Base-by-base conservation (phyloP, 2,329 filamentous ascomycete species). In the Fusarium gaditjirri region DNA sequence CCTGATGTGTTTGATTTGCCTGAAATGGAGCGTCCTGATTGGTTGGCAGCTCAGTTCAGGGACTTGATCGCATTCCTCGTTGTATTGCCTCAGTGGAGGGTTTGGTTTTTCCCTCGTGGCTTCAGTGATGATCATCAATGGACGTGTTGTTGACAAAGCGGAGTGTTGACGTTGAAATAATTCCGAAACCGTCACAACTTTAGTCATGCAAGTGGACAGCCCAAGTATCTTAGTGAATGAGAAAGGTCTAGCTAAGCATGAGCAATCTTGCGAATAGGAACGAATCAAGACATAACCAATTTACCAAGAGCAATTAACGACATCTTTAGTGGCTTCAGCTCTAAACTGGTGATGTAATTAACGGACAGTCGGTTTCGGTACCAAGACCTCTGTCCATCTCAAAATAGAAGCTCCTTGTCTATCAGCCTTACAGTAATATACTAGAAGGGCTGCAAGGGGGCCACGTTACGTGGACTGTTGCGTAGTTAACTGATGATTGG, bases 331-430 rank as follows among this genome's bases (percentile, higher is more conserved):
- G 25, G 23, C 47, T 36, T 42, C 12, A 44, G 16, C n/a, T 33
- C 13, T 6, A 17, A 29, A 33, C 39, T 60, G 36, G 46, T 29
- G 49, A n/a, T 49, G 25, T 23, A n/a, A 47, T 13, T 23, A 43
- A 42, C 7, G 19, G 31, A 13, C 14, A 11, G 46, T 38, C 44
- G 31, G 38, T 52, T 27, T 52, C 63, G 49, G 49, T 50, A 61
- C 42, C 29, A 50, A 46, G 55, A 14, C 25, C 41, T 46, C 46
- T 55, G 58, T 44, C 50, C 36, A 57, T 31, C 68, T 55, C 66
- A 44, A 64, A 71, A 68, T 71, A 71, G 68, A 42, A 39, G 27
- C 17, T 33, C 2, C 7, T 35, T 21, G 12, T 35, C 23, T 47
- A 31, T 62, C 53, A 62, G 42, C 53, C 41, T 59, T 46, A 46